These are phyloP conservation scores for Leccinum arenicola DNA, from an alignment of 768 basidiomycete genomes.

Conservation along the genomic window DNA sequence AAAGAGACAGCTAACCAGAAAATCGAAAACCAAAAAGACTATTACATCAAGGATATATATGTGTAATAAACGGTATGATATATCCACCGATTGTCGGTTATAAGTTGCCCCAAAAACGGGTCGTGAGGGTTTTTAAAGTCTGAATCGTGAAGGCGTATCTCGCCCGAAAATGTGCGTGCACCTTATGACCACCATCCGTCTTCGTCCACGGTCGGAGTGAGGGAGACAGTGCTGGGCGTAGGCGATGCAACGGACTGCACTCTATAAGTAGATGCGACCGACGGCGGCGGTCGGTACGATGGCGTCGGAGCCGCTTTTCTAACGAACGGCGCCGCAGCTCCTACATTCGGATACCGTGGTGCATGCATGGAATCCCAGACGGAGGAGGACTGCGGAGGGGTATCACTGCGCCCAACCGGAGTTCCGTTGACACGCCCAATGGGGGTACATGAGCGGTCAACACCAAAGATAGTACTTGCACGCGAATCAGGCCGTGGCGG, in stretches of 20 bases:
- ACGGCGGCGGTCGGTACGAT: slow-evolving; percentile 35
- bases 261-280: slow-evolving; percentile 48
- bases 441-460: slow-evolving; percentile 51
- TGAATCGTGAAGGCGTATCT: background rate
- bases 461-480: slow-evolving; percentile 57
- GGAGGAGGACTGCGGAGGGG: slow-evolving; percentile 47
- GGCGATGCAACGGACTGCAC: slow-evolving; percentile 55
- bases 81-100: background rate
- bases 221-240: slow-evolving; percentile 72
- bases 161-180: background rate
- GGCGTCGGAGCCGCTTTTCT: slow-evolving; percentile 21
- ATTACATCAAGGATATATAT: slow-evolving; percentile 27
- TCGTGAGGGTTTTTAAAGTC: background rate
- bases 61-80: background rate
- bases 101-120: slow-evolving; percentile 11
- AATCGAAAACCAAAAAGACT: slow-evolving; percentile 1
- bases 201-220: slow-evolving; percentile 62
- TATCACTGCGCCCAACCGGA: slow-evolving; percentile 35
- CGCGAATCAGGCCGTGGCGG: slow-evolving; percentile 74
- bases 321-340: slow-evolving; percentile 11
- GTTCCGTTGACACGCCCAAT: slow-evolving; percentile 38
- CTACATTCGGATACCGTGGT: slow-evolving; percentile 30
- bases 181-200: slow-evolving; percentile 77
- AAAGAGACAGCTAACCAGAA: background rate
- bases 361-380: slow-evolving; percentile 76